These are phyloP conservation scores for Thuidium tamariscinum DNA, from an alignment of 225 moss, liverwort and hornwort genomes.

Conservation along the genomic window DNA sequence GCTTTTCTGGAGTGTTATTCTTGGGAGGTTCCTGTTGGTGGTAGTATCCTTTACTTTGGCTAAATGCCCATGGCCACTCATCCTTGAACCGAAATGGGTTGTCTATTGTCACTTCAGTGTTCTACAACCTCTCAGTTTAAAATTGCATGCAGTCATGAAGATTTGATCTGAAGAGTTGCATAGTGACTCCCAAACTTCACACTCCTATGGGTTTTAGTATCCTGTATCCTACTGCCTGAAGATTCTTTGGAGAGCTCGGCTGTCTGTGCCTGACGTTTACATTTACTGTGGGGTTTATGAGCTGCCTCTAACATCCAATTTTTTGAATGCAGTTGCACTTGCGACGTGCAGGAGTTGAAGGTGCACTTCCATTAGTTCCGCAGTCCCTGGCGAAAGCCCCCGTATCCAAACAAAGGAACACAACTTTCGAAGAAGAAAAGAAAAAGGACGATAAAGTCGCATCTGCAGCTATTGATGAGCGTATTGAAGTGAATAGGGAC, in stretches of 20 bases:
- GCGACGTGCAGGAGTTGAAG: conserved; percentile 84
- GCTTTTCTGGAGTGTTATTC: not conserved
- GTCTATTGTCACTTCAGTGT: not conserved
- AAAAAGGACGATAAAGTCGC: conserved; percentile 6
- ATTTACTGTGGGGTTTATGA: not conserved
- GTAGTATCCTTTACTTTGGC: not conserved
- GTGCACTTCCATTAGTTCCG: conserved; percentile 21
- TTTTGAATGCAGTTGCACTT: conserved; percentile 61
- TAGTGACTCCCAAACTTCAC: not conserved
- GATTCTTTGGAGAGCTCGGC: not conserved
- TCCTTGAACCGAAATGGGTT: not conserved
- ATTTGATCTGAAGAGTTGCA: not conserved
- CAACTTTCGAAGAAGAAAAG: conserved; percentile 19
- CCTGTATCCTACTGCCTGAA: not conserved
- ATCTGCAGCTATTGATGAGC: conserved; percentile 5
- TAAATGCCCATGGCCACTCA: not conserved
- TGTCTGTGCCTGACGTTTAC: not conserved
- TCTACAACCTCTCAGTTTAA: not conserved
- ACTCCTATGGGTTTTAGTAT: not conserved
- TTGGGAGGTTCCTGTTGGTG: not conserved
- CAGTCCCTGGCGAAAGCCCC: conserved; percentile 10
- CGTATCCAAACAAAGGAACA: conserved; percentile 7
- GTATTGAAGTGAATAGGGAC: conserved; percentile 23
- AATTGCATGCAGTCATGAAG: not conserved
- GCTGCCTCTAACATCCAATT: not conserved